Evolutionary conservation across 805 yeast genomes (phyloP), one percentile per base, ranked within the genome.

Genomic region (Candida sithepensis): DNA sequence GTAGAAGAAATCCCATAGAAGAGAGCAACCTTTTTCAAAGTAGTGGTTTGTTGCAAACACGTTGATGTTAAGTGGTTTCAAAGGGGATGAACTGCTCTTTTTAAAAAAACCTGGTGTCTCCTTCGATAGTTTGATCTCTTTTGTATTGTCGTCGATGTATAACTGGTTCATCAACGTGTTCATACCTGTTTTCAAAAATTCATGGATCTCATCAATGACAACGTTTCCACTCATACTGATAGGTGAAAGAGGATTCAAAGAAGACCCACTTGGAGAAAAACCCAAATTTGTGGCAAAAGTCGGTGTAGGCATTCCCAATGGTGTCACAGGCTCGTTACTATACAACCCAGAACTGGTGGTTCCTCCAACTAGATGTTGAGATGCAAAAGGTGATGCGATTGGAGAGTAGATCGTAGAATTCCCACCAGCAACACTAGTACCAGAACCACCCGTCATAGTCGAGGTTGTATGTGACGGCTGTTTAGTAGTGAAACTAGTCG

Each of bases 1-100:
- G 52, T 75, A 78, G 59, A 84, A 84, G 22, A 66, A 66, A 16
- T 72, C 73, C 90, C 90, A 84, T 2, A 80, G 68, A 1, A 71
- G 57, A 2, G 75, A 67, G 67, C 67, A 57, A 66, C 65, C 69
- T 60, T 42, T 68, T 55, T 53, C 58, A 44, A 63, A 63, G 22
- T 53, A 68, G 3, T 41, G 16, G 19, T 47, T 37, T 13, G 55
- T 34, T 7, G 56, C 39, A 24, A 40, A 42, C 18, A 40, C n/a
- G 41, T 43, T 18, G 61, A 59, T n/a, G 55, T 56, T 40, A 62
- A 70, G 19, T 64, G 33, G 12, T 13, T 33, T 37, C 3, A 42
- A 10, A 4, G 45, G 16, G 6, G 51, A 59, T 7, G 53, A n/a
- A n/a, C n/a, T 18, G 7, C 54, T 56, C 32, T 62, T 65, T 37